Evolutionary conservation across 139 green algal genomes (phyloP), one percentile per base, ranked within the genome.

Genomic region (Ulvella scutata): DNA sequence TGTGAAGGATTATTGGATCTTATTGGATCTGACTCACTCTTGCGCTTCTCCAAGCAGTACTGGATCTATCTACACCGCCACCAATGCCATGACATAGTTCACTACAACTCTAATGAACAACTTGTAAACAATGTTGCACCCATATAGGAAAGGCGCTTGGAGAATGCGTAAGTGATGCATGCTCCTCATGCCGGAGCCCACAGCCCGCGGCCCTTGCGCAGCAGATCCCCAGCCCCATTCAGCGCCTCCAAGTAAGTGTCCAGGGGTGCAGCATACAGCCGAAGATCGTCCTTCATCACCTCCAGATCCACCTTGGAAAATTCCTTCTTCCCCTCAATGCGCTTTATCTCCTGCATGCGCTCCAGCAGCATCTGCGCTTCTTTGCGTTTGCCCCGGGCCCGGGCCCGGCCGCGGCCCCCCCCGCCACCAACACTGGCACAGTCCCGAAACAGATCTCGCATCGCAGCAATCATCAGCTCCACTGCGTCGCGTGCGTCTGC

Each of bases 401-500:
- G 61, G 43, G 86, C 85, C 43, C 82, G 77, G 26, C 83, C 82
- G 38, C 81, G 72, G 44, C 79, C 75, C 38, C 83, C 79, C 3
- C 38, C 31, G 31, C 43, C 37, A 3, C 21, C 3, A n/a, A 74
- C 3, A 33, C 75, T 80, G 28, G 60, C 43, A 3, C 79, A 73
- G 26, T 76, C 82, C 3, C 75, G 61, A n/a, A 84, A 82, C 3
- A 78, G 73, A 75, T 91, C 85, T 26, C 82, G 81, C 80, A 95
- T 74, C 35, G 80, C 80, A 34, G 86, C 81, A 13, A 79, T 78
- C 84, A 95, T 87, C 34, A 96, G 80, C 74, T 91, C 86, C 3
- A 94, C 82, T 31, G 87, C 90, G 43, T 95, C 88, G 81, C 85
- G 72, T 28, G 89, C 91, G 82, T 96, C 87, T 33, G 87, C 59